Evolutionary conservation across 164 flowering plant genomes (phyloP).

Genomic region (Cinnamomum micranthum): DNA sequence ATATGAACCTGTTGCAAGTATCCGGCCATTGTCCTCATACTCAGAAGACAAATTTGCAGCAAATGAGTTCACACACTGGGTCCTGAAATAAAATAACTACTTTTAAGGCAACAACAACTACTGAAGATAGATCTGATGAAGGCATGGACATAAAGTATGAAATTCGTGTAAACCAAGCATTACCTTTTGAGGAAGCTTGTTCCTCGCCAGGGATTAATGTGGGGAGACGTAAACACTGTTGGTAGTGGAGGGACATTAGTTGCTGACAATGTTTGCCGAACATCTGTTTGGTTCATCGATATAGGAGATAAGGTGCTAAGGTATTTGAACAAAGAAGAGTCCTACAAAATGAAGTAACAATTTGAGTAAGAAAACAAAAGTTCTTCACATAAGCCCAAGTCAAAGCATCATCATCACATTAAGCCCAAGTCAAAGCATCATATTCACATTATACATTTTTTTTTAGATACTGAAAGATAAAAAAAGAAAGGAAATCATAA

Average conservation of each 20-base stretch:
- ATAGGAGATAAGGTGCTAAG: constrained; percentile 52
- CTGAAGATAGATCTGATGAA: background rate
- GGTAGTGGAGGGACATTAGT: constrained; percentile 37
- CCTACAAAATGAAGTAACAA: constrained; percentile 27
- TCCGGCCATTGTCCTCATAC: constrained; percentile 12
- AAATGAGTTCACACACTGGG: constrained; percentile 12
- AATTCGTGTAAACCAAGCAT: background rate
- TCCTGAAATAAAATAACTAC: constrained; percentile 22
- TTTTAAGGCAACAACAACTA: constrained; percentile 2
- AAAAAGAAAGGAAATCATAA: background rate
- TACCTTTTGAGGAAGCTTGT: constrained; percentile 30
- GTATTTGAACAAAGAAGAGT: constrained; percentile 43
- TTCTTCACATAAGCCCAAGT: background rate
- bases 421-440: too few species aligned
- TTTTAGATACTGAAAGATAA: background rate
- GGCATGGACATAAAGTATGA: background rate
- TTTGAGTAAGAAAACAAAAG: background rate
- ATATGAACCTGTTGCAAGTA: constrained; percentile 4
- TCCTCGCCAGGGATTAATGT: constrained; percentile 25
- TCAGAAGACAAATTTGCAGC: constrained; percentile 14
- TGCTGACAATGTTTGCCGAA: constrained; percentile 35
- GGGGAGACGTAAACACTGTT: constrained; percentile 52
- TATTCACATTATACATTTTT: too few species aligned
- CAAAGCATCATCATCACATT: too few species aligned
- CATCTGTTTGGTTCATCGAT: constrained; percentile 25